Base-by-base conservation (phyloP, 2,329 filamentous ascomycete species). In the Colletotrichum sp. region DNA sequence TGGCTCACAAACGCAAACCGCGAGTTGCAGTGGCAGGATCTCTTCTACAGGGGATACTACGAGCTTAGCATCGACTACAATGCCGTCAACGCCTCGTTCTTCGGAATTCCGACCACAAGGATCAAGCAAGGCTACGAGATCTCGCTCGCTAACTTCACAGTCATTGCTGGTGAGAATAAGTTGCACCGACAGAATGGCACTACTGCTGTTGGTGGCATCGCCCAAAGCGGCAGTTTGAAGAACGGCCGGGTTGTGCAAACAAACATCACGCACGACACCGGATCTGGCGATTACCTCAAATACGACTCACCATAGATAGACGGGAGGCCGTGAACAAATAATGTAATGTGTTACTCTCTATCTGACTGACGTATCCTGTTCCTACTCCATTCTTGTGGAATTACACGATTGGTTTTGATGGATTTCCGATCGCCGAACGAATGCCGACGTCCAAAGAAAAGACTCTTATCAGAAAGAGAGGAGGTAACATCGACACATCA, bases 11-110 rank as follows among this genome's bases (percentile, higher is more conserved):
- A 8, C 7, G 87, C 79, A 26, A 95, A 94, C 82, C 84, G 86
- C 1, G 92, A 94, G 82, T 85, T 95, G 63, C 92, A 94, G 80
- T 95, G 93, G 94, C 91, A 93, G 79, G 93, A 95, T 73, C 82
- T 92, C 9, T 95, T 94, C 82, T 95, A 95, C 82, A 88, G 93
- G 21, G 94, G 94, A 2, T 95, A 95, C 84, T 95, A 92, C 78
- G 90, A 93, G 80, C 85, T 95, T 39, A 88, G 89, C 63, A 85
- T 94, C 65, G 87, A 85, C 24, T 87, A 90, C 26, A 86, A 92
- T 13, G 85, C 89, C 60, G 87, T 94, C 3, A 86, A 90, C n/a
- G 93, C 93, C 0, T 86, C 87, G 15, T 95, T 89, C 84, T 95
- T 73, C 78, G 80, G 86, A 32, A 83, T 83, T 9, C 92, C 93